phyloP scores from a whole-genome alignment of 768 basidiomycete species.

The Dendrothele bispora region DNA sequence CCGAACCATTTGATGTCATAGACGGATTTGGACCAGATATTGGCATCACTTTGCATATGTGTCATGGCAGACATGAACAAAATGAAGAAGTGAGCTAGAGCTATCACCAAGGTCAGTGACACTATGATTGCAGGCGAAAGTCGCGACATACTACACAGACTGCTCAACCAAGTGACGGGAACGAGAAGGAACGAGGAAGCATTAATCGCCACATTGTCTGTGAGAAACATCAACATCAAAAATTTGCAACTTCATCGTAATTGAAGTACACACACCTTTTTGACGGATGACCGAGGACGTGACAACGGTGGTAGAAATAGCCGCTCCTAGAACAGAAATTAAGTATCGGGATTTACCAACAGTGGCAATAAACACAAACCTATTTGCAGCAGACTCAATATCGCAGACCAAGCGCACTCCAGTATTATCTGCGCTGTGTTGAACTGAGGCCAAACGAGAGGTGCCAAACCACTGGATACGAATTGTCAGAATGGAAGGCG shows the following conservation, averaged over 20 bases:
- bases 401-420: constrained; percentile 58
- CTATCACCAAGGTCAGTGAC: constrained; percentile 27
- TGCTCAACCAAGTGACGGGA: constrained; percentile 47
- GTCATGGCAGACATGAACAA: constrained; percentile 46
- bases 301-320: constrained; percentile 10
- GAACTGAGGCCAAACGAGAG: constrained; percentile 32
- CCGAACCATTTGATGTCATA: constrained; percentile 61
- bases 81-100: constrained; percentile 54
- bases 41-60: constrained; percentile 41
- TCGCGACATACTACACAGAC: constrained; percentile 41
- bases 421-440: constrained; percentile 43
- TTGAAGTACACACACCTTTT: constrained; percentile 6
- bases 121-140: not conserved
- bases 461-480: constrained; percentile 33
- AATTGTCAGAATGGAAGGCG: not conserved
- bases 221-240: not conserved
- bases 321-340: constrained; percentile 13
- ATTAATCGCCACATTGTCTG: constrained; percentile 43
- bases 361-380: constrained; percentile 33
- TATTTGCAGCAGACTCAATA: constrained; percentile 49
- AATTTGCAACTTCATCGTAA: not conserved
- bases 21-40: constrained; percentile 54
- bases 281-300: constrained; percentile 8
- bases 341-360: constrained; percentile 22
- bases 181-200: constrained; percentile 48